Percentiles rank a stretch among this genome's conserved stretches.
Conservation (phyloP, 768 basidiomycete species). For the Mycena latifolia region DNA sequence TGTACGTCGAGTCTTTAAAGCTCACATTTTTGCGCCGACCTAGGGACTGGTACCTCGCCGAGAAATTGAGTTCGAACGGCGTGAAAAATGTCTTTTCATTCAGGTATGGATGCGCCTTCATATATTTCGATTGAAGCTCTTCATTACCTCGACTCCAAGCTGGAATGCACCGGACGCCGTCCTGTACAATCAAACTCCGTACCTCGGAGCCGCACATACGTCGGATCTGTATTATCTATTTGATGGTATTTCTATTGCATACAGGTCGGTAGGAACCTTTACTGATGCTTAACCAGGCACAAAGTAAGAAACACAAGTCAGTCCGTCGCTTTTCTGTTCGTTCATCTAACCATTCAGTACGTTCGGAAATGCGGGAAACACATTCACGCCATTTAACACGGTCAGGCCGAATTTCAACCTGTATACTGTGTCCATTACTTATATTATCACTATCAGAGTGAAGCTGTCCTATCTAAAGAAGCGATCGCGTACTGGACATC, state of each 20-base stretch:
- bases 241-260: conserved; percentile 40
- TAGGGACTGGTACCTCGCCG: conserved; percentile 56
- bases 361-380: conserved; percentile 48
- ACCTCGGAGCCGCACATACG: conserved; percentile 55
- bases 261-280: neutral
- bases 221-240: conserved; percentile 59
- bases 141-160: conserved; percentile 37
- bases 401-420: conserved; percentile 34
- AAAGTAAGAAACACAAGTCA: conserved; percentile 37
- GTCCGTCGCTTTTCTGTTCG: neutral
- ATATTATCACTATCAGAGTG: conserved; percentile 45
- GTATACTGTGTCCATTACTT: neutral
- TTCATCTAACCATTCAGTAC: conserved; percentile 33
- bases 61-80: conserved; percentile 44
- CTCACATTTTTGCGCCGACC: too few species aligned
- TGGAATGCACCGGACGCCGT: conserved; percentile 61
- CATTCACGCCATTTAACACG: conserved; percentile 52
- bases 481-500: conserved; percentile 62
- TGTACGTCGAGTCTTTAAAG: too few species aligned
- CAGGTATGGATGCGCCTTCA: too few species aligned
- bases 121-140: too few species aligned
- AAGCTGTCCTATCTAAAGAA: conserved; percentile 50
- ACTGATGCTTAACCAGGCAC: conserved; percentile 39
- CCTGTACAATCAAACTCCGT: conserved; percentile 49
- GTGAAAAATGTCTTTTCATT: conserved; percentile 50